Base-by-base conservation (phyloP, 495 filamentous ascomycete species). In the Apiosordaria backusii region DNA sequence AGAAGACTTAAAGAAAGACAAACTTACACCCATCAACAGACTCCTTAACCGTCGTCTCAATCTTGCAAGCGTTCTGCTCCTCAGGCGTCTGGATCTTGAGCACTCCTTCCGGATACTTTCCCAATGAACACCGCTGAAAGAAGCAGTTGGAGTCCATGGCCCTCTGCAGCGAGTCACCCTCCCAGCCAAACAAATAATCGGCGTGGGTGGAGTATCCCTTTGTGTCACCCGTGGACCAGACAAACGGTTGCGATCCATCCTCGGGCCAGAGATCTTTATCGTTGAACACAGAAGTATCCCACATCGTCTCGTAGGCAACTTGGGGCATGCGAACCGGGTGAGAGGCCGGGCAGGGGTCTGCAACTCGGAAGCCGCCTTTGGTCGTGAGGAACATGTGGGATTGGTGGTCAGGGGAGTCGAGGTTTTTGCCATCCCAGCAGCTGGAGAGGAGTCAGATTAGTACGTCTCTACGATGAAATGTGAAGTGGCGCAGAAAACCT, bases 131-230 rank as follows among this genome's bases (percentile, higher is more conserved):
- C 61, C 69, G 75, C 21, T 68, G 61, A 60, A 76, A 73, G 53
- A 71, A 76, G 70, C 79, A 81, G 29, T 68, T 62, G 59, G 67
- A 72, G 65, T 83, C 77, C 79, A 83, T 78, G 16, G 80, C 80
- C 45, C 52, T 65, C 66, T 80, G 79, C 9, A 81, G 77, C 1
- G 75, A 68, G 59, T 78, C 67, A 54, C 68, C 75, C 68, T 78
- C 71, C 79, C 77, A 81, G 29, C 78, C 79, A 66, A 81, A 81
- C 26, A 83, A 73, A 65, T 83, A 83, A 62, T 81, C 80, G 50
- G 73, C 79, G 62, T 83, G 79, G 57, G 76, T 75, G 22, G 78
- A 78, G 66, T 76, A 73, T 1, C 79, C 78, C 40, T 74, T 76
- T 16, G 74, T 77, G 27, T 81, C 73, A 24, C 79, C 78, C 23